Base-by-base conservation (phyloP, 306 rosid genomes). In the Acacia confusa region DNA sequence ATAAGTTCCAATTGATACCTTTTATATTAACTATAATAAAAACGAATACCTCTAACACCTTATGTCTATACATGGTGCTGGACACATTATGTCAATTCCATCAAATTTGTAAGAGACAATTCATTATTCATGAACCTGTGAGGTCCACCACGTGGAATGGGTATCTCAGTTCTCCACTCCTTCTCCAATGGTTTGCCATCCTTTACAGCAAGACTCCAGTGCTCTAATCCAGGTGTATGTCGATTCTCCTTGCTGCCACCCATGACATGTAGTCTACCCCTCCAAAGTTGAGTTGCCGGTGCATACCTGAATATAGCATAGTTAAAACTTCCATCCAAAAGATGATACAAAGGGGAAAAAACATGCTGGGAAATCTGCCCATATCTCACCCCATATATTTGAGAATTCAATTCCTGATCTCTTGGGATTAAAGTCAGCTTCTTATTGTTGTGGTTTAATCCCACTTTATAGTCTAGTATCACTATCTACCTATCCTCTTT, bases 231-330 rank as follows among this genome's bases (percentile, higher is more conserved):
- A 74, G 99, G 97, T 3, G 97, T 93, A 80, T 91, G 92, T 13
- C 99, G 97, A 74, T 95, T 95, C 89, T 95, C 99, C 88, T 92
- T 91, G 86, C 99, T 95, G 61, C 99, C 99, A 50, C 99, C 99
- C 99, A 93, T 95, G 87, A 95, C 99, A 85, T 95, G 99, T 63
- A 95, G 90, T 79, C 99, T 90, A 55, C 95, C 99, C 86, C 91
- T 93, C 99, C 97, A 95, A 79, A 93, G 84, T 83, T 93, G 97
- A 60, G 99, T 95, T 79, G 99, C 99, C 32, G 99, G 95, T 61
- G 99, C 99, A 76, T 93, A 95, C 84, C 99, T 95, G 86, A 48
- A 86, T 61, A 84, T 67, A 76, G 67, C 65, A 72, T 57, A 61
- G 72, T 82, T 57, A 71, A 71, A 78, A 45, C 67, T 73, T 83